Base-by-base conservation (phyloP, 768 basidiomycete species). In the Rossbeevera mucosa region DNA sequence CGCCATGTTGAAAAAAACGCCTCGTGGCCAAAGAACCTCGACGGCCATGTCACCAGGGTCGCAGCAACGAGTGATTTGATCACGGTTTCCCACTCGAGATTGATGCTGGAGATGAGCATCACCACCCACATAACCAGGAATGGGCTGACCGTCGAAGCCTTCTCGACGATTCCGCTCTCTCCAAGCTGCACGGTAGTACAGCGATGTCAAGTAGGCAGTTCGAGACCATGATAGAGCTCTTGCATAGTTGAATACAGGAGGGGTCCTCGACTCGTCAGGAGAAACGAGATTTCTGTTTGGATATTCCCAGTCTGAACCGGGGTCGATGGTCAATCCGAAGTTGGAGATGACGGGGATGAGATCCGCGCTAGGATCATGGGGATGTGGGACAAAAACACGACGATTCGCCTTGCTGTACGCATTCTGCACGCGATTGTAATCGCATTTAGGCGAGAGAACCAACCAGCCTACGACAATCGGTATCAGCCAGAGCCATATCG, bases 401-500 rank as follows among this genome's bases (percentile, higher is more conserved):
- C 22, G 36, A 12, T 62, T 63, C 0, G 61, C 61, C 42, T 47
- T 51, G 26, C 50, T 0, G 25, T 60, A 62, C 20, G 53, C 58
- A 1, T 52, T 44, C 1, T 49, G 50, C 21, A 76, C 59, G 6
- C 72, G 67, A 3, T 36, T 25, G 2, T 64, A 62, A 53, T 75
- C 71, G 47, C 72, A 73, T 52, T 74, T 70, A 0, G 75, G 74
- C 0, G 74, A 72, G 7, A 76, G 51, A 44, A 73, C 64, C 7
- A 76, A 56, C 71, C 74, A 77, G 7, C 74, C 71, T 5, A 71
- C 53, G 7, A 75, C 69, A 6, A 77, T 53, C 0, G 75, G 67
- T 7, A 77, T 33, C 22, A 77, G 64, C 74, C 75, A 78, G 6
- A 77, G 55, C 75, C 74, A 78, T 14, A 71, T 57, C 2, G 70